Conservation (phyloP, 768 basidiomycete genomes). For the Clitopilus passeckerianus region DNA sequence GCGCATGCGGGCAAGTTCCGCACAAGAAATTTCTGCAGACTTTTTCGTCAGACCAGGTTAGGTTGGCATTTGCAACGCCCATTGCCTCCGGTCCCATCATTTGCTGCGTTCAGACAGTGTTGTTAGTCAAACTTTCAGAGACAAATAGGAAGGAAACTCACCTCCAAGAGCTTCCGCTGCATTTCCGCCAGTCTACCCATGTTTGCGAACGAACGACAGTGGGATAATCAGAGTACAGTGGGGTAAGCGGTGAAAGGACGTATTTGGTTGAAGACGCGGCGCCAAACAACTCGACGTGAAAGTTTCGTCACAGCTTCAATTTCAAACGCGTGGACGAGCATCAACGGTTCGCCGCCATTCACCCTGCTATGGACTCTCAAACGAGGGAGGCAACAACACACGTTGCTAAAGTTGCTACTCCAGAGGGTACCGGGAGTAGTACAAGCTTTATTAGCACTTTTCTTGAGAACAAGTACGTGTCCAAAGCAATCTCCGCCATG, state of each 20-base stretch:
- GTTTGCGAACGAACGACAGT: slow-evolving; percentile 15
- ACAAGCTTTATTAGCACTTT: slow-evolving; percentile 33
- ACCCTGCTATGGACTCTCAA: neutral
- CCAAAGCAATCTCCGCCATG: slow-evolving; percentile 2
- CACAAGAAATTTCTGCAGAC: slow-evolving; percentile 98
- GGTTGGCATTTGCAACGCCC: slow-evolving; percentile 90
- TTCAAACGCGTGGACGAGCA: too few species aligned
- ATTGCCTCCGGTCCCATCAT: slow-evolving; percentile 99
- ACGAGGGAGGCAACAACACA: neutral
- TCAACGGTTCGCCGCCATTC: neutral
- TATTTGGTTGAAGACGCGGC: slow-evolving; percentile 10
- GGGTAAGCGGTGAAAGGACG: slow-evolving; percentile 3
- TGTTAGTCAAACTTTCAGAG: slow-evolving; percentile 36
- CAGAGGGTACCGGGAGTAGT: slow-evolving; percentile 7
- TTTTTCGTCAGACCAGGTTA: slow-evolving; percentile 94
- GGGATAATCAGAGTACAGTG: slow-evolving; percentile 10
- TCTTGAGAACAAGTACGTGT: slow-evolving; percentile 63
- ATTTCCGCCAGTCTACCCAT: slow-evolving; percentile 97
- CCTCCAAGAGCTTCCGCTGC: slow-evolving; percentile 86
- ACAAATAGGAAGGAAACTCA: slow-evolving; percentile 14
- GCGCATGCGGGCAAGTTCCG: slow-evolving; percentile 95
- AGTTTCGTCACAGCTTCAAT: neutral
- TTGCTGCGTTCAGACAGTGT: slow-evolving; percentile 54
- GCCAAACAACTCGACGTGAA: slow-evolving; percentile 5
- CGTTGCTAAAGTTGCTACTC: slow-evolving; percentile 5